Evolutionary conservation across 805 yeast species (phyloP), one percentile per base, ranked within the genome.

Genomic region (Suhomyces sp.): DNA sequence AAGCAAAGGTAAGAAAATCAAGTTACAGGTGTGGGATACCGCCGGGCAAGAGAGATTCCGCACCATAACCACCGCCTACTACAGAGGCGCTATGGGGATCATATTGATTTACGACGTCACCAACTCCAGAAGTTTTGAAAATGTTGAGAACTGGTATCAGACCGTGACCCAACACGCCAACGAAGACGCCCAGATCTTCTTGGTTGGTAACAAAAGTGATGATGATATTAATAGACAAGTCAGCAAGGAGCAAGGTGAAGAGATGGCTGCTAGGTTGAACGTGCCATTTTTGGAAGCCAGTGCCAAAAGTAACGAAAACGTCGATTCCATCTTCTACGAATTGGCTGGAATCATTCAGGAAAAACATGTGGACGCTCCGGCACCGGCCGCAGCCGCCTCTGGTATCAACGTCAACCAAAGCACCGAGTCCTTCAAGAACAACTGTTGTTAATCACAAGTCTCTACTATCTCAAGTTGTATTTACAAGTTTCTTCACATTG

Each of bases 1-100:
- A 62, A 81, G 92, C 58, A 93, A 93, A 57, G 97, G 97, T 49
- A 88, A 89, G 72, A 87, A 87, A 58, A 88, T 94, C 72, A 94
- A 94, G 75, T 81, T 93, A 67, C 99, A 94, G 71, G 88, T 93
- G 43, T 87, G 97, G 97, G 97, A 91, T 68, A 91, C 97, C 40
- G 97, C 97, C 1, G 97, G 97, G n/a, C 97, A 91, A 74, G 97
- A 91, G 69, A 80, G 97, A 65, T 91, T 91, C 76, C 83, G 97
- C 74, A 89, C 97, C 41, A 91, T 91, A 73, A 92, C 94, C 46
- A 87, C 94, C n/a, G 93, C 96, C 0, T 88, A 88, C 71, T 88
- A 88, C 72, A 83, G 96, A 70, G 96, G 96, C 52, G 94, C 96
- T 52, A 85, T 86, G 85, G 96, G 96, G 57, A 87, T 88, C 62